Conservation (phyloP, 2,329 filamentous ascomycete species). For the Verticillium isaacii region DNA sequence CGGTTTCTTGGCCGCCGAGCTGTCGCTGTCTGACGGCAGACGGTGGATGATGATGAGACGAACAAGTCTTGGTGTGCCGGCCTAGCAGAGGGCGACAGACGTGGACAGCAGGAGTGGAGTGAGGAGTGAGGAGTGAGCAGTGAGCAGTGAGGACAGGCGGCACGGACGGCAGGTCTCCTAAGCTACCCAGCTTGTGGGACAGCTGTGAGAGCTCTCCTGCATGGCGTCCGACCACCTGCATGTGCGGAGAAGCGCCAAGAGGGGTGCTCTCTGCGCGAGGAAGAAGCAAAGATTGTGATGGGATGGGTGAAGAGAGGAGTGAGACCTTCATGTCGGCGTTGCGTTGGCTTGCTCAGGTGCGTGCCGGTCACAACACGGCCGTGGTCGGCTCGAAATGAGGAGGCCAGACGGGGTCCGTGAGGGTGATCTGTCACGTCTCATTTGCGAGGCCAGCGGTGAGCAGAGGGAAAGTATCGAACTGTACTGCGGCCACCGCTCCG, state of each 20-base stretch:
- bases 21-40: not conserved
- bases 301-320: not conserved
- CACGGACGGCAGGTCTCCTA: not conserved
- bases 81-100: not conserved
- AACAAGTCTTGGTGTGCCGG: not conserved
- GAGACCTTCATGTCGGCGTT: not conserved
- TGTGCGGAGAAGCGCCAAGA: not conserved
- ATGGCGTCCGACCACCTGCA: not conserved
- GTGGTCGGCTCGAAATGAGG: not conserved
- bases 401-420: not conserved
- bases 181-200: not conserved
- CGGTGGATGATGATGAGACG: not conserved
- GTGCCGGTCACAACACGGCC: not conserved
- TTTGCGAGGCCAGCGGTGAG: not conserved
- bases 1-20: not conserved
- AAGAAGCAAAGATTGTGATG: not conserved
- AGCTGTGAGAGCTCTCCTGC: not conserved
- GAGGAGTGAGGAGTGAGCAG: no score
- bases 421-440: conserved; percentile 1
- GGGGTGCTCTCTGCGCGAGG: not conserved
- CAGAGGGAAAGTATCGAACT: not conserved
- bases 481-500: not conserved
- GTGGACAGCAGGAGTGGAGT: not conserved
- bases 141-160: not conserved
- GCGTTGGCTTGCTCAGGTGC: no score